Conservation (phyloP, 2,329 filamentous ascomycete genomes). For the Ploettnerulaceae sp. region DNA sequence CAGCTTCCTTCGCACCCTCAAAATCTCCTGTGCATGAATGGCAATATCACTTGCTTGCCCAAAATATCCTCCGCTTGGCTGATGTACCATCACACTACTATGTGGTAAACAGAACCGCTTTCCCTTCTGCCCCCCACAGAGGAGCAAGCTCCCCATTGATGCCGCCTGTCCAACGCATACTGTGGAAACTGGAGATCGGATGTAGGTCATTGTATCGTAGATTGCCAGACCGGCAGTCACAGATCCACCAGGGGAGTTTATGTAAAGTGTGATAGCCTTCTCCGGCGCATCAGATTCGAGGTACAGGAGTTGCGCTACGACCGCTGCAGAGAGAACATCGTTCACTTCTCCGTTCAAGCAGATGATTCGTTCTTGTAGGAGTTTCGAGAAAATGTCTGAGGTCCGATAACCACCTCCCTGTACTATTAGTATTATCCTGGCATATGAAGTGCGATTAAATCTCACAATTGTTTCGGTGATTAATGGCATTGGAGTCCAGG, state of each 20-base stretch:
- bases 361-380: constrained; percentile 86
- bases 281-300: constrained; percentile 95
- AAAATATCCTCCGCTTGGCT: constrained; percentile 72
- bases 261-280: constrained; percentile 95
- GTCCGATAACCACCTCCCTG: constrained; percentile 68
- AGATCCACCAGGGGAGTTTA: constrained; percentile 91
- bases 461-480: constrained; percentile 51
- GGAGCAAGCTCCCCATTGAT: constrained; percentile 86
- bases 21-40: constrained; percentile 95
- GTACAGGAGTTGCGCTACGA: constrained; percentile 94
- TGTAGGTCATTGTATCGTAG: constrained; percentile 99
- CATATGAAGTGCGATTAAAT: constrained; percentile 36
- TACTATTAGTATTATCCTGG: constrained; percentile 24
- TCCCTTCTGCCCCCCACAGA: constrained; percentile 79
- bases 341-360: constrained; percentile 90
- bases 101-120: constrained; percentile 90
- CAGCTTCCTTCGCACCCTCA: constrained; percentile 76
- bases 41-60: constrained; percentile 76
- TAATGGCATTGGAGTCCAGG: constrained; percentile 45
- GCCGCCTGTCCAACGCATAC: constrained; percentile 94
- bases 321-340: constrained; percentile 83
- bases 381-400: constrained; percentile 80
- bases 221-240: constrained; percentile 87
- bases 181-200: constrained; percentile 85
- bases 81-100: constrained; percentile 93